Base-by-base conservation (phyloP, 805 yeast genomes). In the Tetrapisispora namnaoensis region DNA sequence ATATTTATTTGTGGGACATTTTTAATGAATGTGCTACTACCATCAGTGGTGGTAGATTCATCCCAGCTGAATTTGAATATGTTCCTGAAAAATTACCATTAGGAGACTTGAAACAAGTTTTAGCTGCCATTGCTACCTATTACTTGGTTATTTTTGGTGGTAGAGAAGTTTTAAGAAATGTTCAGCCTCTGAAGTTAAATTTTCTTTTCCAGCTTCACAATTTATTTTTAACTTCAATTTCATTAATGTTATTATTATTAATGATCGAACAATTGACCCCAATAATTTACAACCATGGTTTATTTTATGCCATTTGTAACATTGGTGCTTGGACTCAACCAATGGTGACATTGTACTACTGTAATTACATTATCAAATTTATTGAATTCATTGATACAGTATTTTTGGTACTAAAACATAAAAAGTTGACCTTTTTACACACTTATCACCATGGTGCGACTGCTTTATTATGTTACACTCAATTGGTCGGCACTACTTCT, bases 381-480 rank as follows among this genome's bases (percentile, higher is more conserved):
- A 66, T 85, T 60, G 98, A 91, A 74, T 81, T 91, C 58, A 67
- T 90, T 54, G 98, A 91, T 66, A 91, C 98, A 27, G 78, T 87
- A 20, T 89, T 91, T 73, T 74, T 91, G 62, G 96, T 90, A 45
- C 75, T 91, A 64, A 87, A 88, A 71, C 83, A 86, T 75, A 91
- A 93, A 73, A 89, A 88, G 65, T 74, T 91, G 69, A 83, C 93
- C 53, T 91, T 91, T 65, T 75, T 91, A 67, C 98, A 91, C 70
- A 89, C 95, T 49, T 91, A 89, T 71, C 98, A 91, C 70, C 98
- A 91, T 65, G 98, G 98, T 54, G 97, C 97, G 52, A 91, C 98
- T 46, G 98, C 97, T 14, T 72, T 91, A 55, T 75, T 91, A 55
- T 91, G 98, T 70, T 91, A 80, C 80, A 86, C 95, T 43, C 98